Evolutionary conservation across 306 rosid genomes (phyloP), one percentile per base, ranked within the genome.

Genomic region (Cyamopsis tetragonoloba): DNA sequence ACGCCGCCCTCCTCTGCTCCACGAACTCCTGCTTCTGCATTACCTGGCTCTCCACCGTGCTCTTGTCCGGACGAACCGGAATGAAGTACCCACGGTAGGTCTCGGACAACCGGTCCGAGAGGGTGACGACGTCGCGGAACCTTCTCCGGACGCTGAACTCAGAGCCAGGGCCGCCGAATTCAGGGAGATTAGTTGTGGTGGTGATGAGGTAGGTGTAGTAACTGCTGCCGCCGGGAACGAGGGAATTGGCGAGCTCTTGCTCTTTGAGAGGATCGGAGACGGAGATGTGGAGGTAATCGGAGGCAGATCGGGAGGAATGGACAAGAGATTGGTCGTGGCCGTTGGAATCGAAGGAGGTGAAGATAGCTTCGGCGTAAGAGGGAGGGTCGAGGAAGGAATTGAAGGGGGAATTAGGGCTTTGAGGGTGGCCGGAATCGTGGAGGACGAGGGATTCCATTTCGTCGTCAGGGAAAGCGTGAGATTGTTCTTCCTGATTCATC

Each of bases 1-100:
- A 39, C 12, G 96, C 90, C 27, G 79, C 75, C 47, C 99, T 83
- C 67, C 99, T 83, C 82, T 90, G 99, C 81, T 93, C 99, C 54
- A 93, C 97, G 37, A 93, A 93, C 66, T 93, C 99, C 58, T 85
- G 87, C 67, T 83, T 93, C 71, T 90, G 97, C 99, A 93, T 93
- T 68, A 93, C 96, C 75, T 93, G 96, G 61, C 96, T 88, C 85
- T 93, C 99, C 72, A 90, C 95, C 12, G 91, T 80, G 75, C 81
- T 90, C 91, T 93, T 93, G 68, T 93, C 99, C 43, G 99, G 99
- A 56, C 98, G 65, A 26, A 88, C 84, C 43, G 98, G 97, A 34
- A 93, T 79, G 53, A 93, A 88, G 19, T 78, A 75, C 6, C 99
- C 97, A 7, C 99, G 78, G 51, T 86, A 93, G 2, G 92, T 70